Percentiles rank a stretch among this genome's conserved stretches.
Evolutionary conservation across 2,329 filamentous ascomycete genomes (phyloP).

Genomic region (Incumbomyces lentus): DNA sequence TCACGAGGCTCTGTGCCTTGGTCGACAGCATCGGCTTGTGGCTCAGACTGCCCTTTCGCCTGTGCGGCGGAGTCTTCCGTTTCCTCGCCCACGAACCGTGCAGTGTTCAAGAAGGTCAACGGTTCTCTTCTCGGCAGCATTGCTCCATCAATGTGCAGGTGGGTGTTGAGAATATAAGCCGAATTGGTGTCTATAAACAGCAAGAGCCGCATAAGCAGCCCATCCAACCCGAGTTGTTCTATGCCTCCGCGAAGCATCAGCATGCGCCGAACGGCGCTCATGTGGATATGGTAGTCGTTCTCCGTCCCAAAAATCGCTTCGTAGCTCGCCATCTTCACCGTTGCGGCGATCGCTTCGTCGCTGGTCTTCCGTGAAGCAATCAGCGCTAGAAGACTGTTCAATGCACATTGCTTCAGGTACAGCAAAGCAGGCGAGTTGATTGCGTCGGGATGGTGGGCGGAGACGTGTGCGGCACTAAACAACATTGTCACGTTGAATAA

Average conservation of each 20-base stretch:
- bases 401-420: no score
- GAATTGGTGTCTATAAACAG: conserved; percentile 41
- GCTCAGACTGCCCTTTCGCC: no score
- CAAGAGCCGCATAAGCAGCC: conserved; percentile 37
- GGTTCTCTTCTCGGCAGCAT: conserved; percentile 9
- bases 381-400: no score
- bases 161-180: conserved; percentile 24
- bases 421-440: no score
- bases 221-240: conserved; percentile 32
- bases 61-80: no score
- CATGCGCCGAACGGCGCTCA: conserved; percentile 36
- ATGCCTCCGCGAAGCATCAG: conserved; percentile 38
- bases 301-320: conserved; percentile 41
- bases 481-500: no score
- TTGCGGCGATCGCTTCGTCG: conserved; percentile 22
- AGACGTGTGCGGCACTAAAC: no score
- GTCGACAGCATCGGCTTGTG: no score
- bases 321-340: conserved; percentile 43
- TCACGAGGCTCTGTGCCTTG: no score
- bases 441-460: no score
- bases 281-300: conserved; percentile 37
- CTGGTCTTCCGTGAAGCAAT: no score
- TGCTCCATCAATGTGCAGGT: conserved; percentile 9
- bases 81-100: no score
- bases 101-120: conserved; percentile 2